Conservation (phyloP, 2,329 filamentous ascomycete species). For the Neofusicoccum parvum region DNA sequence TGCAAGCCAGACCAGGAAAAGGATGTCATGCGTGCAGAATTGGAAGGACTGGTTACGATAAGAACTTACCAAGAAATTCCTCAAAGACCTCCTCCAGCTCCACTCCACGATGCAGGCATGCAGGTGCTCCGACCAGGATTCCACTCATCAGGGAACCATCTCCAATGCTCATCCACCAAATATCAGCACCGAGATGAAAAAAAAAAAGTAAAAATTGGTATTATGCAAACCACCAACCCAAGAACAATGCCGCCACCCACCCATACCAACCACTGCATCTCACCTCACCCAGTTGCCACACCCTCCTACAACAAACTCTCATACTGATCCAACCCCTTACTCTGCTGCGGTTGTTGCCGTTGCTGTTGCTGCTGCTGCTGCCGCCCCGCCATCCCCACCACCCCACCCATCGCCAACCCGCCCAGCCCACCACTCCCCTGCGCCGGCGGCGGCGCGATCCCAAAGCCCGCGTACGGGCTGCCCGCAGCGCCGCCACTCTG, state of each 20-base stretch:
- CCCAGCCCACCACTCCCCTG: too few relatives aligned
- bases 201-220: background rate
- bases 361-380: conserved; percentile 18
- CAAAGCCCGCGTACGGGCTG: conserved; percentile 38
- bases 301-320: conserved; percentile 60
- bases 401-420: background rate
- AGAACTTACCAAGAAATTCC: too few relatives aligned
- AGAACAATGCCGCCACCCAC: background rate
- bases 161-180: too few relatives aligned
- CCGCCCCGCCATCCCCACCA: background rate
- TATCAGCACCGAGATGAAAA: background rate
- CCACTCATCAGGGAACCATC: too few relatives aligned
- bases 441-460: conserved; percentile 41
- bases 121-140: too few relatives aligned
- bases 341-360: conserved; percentile 34
- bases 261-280: background rate
- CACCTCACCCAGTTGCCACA: background rate
- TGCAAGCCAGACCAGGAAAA: too few relatives aligned
- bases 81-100: too few relatives aligned
- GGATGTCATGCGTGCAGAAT: too few relatives aligned
- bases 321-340: conserved; percentile 67
- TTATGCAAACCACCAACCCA: background rate
- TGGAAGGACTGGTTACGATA: too few relatives aligned
- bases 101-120: too few relatives aligned
- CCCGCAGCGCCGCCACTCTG: conserved; percentile 26